phyloP scores from a whole-genome alignment of 148 eudicot species.

The Vaccinium vitisidaea region DNA sequence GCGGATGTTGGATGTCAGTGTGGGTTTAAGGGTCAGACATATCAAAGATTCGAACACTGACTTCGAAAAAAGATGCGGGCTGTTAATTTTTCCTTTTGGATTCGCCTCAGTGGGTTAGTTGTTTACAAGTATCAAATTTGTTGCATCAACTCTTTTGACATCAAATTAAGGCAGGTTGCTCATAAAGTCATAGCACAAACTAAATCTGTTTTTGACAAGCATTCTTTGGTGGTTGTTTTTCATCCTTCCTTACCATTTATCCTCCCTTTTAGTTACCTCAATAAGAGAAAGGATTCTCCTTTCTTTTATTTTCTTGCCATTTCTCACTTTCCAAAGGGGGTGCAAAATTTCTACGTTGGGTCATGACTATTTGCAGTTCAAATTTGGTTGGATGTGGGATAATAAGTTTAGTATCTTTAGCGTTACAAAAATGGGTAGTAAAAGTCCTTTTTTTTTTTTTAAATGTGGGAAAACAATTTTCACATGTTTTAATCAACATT shows the following conservation, averaged over 20 bases:
- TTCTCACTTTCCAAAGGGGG: too few species aligned
- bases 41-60: not conserved
- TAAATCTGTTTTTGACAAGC: not conserved
- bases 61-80: not conserved
- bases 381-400: constrained; percentile 2
- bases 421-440: not conserved
- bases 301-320: too few species aligned
- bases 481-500: not conserved
- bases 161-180: not conserved
- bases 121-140: not conserved
- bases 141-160: not conserved
- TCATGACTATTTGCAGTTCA: not conserved
- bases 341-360: too few species aligned
- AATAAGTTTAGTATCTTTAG: not conserved
- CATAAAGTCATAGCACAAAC: not conserved
- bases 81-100: not conserved
- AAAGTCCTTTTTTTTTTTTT: not conserved
- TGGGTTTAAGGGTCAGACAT: not conserved
- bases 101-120: not conserved
- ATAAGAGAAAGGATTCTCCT: too few species aligned
- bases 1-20: not conserved
- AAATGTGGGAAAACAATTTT: not conserved
- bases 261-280: too few species aligned
- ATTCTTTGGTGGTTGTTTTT: too few species aligned
- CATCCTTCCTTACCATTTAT: too few species aligned